phyloP scores from a whole-genome alignment of 2,329 filamentous ascomycete genomes.

The Cladosporium sp. region DNA sequence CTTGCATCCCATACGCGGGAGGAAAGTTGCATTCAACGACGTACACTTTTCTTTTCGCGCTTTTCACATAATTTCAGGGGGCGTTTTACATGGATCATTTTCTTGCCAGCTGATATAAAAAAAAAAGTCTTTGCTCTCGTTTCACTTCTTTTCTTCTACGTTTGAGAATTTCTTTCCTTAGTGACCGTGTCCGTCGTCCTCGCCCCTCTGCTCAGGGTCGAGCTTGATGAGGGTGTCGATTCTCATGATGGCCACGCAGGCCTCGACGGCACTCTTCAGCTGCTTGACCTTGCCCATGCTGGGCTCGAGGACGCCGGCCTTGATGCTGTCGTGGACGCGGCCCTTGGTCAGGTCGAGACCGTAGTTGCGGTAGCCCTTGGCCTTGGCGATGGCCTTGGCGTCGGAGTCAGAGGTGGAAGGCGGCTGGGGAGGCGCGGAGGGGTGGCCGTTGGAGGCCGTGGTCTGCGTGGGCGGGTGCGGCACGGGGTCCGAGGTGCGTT shows the following conservation, averaged over 20 bases:
- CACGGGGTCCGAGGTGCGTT: constrained; percentile 82
- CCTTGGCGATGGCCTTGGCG: constrained; percentile 82
- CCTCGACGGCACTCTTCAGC: constrained; percentile 96
- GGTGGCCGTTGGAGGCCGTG: constrained; percentile 18
- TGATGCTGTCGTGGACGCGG: constrained; percentile 87
- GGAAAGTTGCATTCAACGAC: no score
- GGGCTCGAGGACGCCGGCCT: constrained; percentile 91
- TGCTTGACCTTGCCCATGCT: constrained; percentile 98
- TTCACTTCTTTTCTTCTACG: neutral
- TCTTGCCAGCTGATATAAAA: no score
- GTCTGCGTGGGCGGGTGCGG: constrained; percentile 34
- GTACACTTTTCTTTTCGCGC: no score
- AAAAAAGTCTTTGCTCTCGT: no score
- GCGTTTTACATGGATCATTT: no score
- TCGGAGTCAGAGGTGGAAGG: constrained; percentile 49
- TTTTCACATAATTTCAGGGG: no score
- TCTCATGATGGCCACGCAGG: constrained; percentile 97
- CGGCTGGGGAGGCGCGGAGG: constrained; percentile 16
- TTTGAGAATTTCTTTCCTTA: no score
- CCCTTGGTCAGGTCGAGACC: constrained; percentile 85
- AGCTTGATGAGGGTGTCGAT: constrained; percentile 98
- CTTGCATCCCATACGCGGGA: no score
- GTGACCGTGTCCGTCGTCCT: constrained; percentile 54
- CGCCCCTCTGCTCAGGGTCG: constrained; percentile 76
- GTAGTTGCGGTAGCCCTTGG: constrained; percentile 99